Conservation (phyloP, 139 green algal species). For the Chlorella sp. region DNA sequence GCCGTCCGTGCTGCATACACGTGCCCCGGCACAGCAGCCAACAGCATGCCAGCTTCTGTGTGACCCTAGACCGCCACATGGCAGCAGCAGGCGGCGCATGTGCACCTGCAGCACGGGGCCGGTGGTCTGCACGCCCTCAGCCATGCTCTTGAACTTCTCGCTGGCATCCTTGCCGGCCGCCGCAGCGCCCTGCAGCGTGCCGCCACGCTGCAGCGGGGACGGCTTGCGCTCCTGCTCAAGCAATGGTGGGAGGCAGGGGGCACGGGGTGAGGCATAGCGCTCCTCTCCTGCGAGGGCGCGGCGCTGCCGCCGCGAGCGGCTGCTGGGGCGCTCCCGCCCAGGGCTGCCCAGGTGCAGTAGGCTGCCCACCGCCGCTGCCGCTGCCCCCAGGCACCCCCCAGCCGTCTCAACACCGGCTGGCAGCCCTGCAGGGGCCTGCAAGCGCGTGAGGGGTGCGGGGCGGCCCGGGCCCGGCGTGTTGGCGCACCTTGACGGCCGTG, state of each 20-base stretch:
- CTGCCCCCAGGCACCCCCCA: no score
- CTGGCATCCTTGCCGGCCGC: conserved; percentile 78
- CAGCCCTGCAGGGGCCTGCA: no score
- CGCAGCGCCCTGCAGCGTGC: conserved; percentile 72
- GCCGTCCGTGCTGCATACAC: no score
- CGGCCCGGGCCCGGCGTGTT: no score
- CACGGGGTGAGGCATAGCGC: neutral
- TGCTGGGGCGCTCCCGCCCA: neutral
- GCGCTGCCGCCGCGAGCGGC: neutral
- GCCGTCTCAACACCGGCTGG: no score
- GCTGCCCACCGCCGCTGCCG: neutral
- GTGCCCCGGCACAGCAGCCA: no score
- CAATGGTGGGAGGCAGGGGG: neutral
- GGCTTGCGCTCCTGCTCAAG: conserved; percentile 72
- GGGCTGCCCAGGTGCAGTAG: neutral
- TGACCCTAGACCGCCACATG: no score
- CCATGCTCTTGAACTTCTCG: conserved; percentile 61
- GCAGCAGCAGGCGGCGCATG: no score
- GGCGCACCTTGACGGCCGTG: neutral
- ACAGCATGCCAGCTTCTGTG: no score
- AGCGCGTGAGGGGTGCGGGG: no score
- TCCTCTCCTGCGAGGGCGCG: no score
- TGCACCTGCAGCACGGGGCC: conserved; percentile 35
- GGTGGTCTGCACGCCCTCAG: conserved; percentile 22
- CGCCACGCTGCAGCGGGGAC: conserved; percentile 71